Base-by-base conservation (phyloP, 169 alveolate species). In the Eimeria sp. region DNA sequence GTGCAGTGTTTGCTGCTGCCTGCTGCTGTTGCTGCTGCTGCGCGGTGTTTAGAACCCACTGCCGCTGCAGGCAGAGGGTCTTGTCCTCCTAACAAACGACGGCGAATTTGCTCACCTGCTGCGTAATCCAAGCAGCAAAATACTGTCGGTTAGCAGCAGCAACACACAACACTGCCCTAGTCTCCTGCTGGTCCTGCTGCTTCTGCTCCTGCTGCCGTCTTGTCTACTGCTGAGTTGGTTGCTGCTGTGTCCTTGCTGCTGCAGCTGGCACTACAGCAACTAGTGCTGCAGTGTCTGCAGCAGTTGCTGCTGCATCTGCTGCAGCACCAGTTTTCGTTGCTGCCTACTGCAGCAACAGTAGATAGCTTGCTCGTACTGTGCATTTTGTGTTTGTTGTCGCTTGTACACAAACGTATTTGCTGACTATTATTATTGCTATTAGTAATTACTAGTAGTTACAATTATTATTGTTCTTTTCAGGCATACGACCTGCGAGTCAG, bases 21-120 rank as follows among this genome's bases (percentile, higher is more conserved):
- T 72, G 49, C 83, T 72, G 54, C 82, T 72, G 82, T 22, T 72
- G 82, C 45, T 72, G 82, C 54, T 72, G 49, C 49, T 10, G 82
- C 61, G 88, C 57, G 14, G n/a, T 47, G 73, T 9, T 20, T 84
- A 92, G 95, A 75, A 84, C 30, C 49, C 51, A 9, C 91, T 92
- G 80, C 92, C 95, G 7, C 27, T 80, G 25, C 91, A 92, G 4
- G 95, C 95, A 30, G 95, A 92, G 63, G 95, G 95, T 13, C 88
- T 92, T 61, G 95, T 92, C 49, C 95, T 92, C 9, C 92, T 92
- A 30, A 92, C 95, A 5, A 92, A 92, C 91, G 95, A 92, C 95
- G 95, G 95, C 40, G 90, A 58, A 70, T 75, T 92, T 57, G 95
- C 95, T 9, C 95, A 92, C 58, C 84, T 84, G 2, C 70, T 92